Evolutionary conservation across 202 grass and related monocot genomes (phyloP).

Genomic region (Panicum hallii): DNA sequence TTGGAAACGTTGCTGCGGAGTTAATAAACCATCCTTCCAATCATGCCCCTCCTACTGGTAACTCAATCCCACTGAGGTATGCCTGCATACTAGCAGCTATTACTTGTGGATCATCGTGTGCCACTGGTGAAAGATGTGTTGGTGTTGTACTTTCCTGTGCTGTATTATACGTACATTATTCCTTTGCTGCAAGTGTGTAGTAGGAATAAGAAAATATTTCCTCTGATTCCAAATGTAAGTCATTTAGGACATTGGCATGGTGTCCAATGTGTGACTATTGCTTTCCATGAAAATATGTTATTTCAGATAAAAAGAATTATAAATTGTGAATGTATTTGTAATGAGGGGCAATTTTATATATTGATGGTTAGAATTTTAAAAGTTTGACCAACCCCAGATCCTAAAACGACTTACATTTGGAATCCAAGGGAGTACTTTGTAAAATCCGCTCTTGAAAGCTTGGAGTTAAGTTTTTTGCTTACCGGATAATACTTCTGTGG

Average conservation of each 20-base stretch:
- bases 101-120: constrained; percentile 8
- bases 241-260: constrained; percentile 16
- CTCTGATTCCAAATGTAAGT: constrained; percentile 1
- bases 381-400: neutral
- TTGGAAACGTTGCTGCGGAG: constrained; percentile 43
- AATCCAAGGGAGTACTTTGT: neutral
- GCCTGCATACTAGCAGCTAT: constrained; percentile 42
- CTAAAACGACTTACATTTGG: neutral
- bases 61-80: constrained; percentile 68
- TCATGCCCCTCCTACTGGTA: constrained; percentile 40
- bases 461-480: constrained; percentile 18
- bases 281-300: constrained; percentile 10
- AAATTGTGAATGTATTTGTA: neutral
- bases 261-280: neutral
- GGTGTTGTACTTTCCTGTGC: neutral
- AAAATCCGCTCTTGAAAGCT: neutral
- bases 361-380: neutral
- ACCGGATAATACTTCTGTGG: constrained; percentile 1
- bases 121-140: neutral
- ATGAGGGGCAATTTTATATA: neutral
- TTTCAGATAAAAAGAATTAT: neutral
- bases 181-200: constrained; percentile 18
- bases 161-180: neutral
- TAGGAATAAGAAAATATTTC: constrained; percentile 8
- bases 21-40: constrained; percentile 52